Conservation (phyloP, 345 rosid species). For the Populus tremula region DNA sequence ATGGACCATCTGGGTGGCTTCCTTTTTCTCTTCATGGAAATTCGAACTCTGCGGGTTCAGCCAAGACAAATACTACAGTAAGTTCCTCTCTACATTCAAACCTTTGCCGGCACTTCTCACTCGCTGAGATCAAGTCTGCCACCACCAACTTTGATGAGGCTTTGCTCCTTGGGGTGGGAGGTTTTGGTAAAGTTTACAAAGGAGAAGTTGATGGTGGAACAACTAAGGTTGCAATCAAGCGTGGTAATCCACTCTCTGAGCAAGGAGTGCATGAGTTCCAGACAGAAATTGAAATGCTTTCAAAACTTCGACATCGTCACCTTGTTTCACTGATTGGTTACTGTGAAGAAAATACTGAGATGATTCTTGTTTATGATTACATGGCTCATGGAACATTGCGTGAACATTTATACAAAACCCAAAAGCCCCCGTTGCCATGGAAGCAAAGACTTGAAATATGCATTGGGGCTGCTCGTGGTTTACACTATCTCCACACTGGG, state of each 20-base stretch:
- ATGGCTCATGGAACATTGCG: slow-evolving; percentile 94
- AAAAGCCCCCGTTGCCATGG: slow-evolving; percentile 85
- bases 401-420: slow-evolving; percentile 93
- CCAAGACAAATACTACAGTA: slow-evolving; percentile 90
- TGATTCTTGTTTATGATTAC: slow-evolving; percentile 95
- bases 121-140: slow-evolving; percentile 94
- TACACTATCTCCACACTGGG: too few species aligned
- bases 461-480: slow-evolving; percentile 93
- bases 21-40: slow-evolving; percentile 91
- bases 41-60: slow-evolving; percentile 89
- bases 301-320: slow-evolving; percentile 93
- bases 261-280: slow-evolving; percentile 98
- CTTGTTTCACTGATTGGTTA: slow-evolving; percentile 93
- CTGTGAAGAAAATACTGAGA: slow-evolving; percentile 95
- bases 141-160: slow-evolving; percentile 97
- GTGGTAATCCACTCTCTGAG: slow-evolving; percentile 93
- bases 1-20: slow-evolving; percentile 96
- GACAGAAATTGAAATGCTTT: slow-evolving; percentile 98
- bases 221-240: slow-evolving; percentile 92
- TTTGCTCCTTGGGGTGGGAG: slow-evolving; percentile 87
- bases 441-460: slow-evolving; percentile 97
- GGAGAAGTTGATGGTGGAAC: slow-evolving; percentile 92
- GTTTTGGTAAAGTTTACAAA: slow-evolving; percentile 91
- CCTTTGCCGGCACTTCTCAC: slow-evolving; percentile 95
- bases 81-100: slow-evolving; percentile 93